A percentile compares a stretch with the other conserved stretches of the same genome.
phyloP scores from a whole-genome alignment of 2,329 filamentous ascomycete genomes.

The Scedosporium dehoogii region DNA sequence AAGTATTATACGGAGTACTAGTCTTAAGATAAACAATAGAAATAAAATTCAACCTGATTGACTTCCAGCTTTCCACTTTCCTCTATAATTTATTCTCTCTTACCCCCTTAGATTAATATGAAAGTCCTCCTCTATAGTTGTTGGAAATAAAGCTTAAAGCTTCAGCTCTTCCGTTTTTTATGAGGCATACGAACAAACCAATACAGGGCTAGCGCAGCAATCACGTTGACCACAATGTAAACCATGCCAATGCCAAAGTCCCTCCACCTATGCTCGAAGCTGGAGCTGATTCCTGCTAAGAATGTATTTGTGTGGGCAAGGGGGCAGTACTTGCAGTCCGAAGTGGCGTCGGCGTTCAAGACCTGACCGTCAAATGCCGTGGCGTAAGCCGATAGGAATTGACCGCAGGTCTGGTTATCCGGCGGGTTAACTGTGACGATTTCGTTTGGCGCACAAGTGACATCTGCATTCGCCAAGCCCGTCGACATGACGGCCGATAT shows the following conservation, averaged over 20 bases:
- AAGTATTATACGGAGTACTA: too few relatives aligned
- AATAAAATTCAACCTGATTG: too few relatives aligned
- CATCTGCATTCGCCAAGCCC: slow-evolving; percentile 55
- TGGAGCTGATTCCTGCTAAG: slow-evolving; percentile 35
- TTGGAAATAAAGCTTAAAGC: too few relatives aligned
- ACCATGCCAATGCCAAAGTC: slow-evolving; percentile 57
- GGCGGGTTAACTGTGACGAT: slow-evolving; percentile 56
- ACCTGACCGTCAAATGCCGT: slow-evolving; percentile 41
- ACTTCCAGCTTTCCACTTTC: too few relatives aligned
- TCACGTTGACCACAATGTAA: slow-evolving; percentile 50
- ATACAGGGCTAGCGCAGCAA: slow-evolving; percentile 44
- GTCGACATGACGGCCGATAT: slow-evolving; percentile 62
- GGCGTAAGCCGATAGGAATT: slow-evolving; percentile 48
- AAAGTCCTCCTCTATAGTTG: too few relatives aligned
- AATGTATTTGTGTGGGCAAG: slow-evolving; percentile 43
- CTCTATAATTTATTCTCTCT: too few relatives aligned
- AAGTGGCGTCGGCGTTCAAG: slow-evolving; percentile 32
- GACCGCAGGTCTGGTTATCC: slow-evolving; percentile 42
- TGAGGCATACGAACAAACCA: slow-evolving; percentile 38
- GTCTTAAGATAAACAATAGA: too few relatives aligned
- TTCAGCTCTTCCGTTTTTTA: too few relatives aligned
- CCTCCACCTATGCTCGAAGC: slow-evolving; percentile 53
- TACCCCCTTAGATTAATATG: too few relatives aligned
- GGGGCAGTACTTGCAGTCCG: slow-evolving; percentile 45
- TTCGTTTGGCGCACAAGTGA: slow-evolving; percentile 62